Percentiles rank a stretch among this genome's conserved stretches.
Evolutionary conservation across 2,329 filamentous ascomycete genomes (phyloP).

Genomic region (Cordyceps tenuipes): DNA sequence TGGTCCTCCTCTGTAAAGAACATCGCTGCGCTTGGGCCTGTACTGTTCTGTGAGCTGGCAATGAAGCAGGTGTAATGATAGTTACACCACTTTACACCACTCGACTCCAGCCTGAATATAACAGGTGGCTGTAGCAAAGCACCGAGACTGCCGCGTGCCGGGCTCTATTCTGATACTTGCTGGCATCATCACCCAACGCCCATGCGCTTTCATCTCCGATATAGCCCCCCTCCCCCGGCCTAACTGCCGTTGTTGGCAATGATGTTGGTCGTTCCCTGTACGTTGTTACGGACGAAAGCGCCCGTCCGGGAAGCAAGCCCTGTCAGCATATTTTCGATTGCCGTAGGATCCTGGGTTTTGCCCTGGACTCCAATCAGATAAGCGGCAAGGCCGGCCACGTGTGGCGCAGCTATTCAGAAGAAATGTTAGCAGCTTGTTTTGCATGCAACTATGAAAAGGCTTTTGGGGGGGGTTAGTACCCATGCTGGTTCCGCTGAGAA

Average conservation of each 20-base stretch:
- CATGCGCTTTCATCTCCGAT: not conserved
- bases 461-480: constrained; percentile 24
- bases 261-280: constrained; percentile 36
- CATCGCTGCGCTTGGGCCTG: too few relatives aligned
- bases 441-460: not conserved
- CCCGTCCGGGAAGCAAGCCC: constrained; percentile 40
- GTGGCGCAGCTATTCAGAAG: constrained; percentile 47
- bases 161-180: not conserved
- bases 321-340: constrained; percentile 41
- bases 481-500: constrained; percentile 52
- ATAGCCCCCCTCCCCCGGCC: not conserved
- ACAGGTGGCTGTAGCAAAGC: not conserved
- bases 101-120: not conserved
- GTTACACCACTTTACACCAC: too few relatives aligned
- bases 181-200: not conserved
- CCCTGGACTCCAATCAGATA: constrained; percentile 55
- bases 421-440: constrained; percentile 14
- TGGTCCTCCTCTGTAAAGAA: not conserved
- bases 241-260: constrained; percentile 50
- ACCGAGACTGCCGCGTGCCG: not conserved
- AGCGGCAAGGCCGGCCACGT: constrained; percentile 58
- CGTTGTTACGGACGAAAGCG: constrained; percentile 35
- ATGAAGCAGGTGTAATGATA: too few relatives aligned
- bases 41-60: too few relatives aligned
- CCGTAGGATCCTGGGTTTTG: constrained; percentile 29